Evolutionary conservation across 179 eudicot species (phyloP), one percentile per base, ranked within the genome.

Genomic region (Heliamphora pulchella): DNA sequence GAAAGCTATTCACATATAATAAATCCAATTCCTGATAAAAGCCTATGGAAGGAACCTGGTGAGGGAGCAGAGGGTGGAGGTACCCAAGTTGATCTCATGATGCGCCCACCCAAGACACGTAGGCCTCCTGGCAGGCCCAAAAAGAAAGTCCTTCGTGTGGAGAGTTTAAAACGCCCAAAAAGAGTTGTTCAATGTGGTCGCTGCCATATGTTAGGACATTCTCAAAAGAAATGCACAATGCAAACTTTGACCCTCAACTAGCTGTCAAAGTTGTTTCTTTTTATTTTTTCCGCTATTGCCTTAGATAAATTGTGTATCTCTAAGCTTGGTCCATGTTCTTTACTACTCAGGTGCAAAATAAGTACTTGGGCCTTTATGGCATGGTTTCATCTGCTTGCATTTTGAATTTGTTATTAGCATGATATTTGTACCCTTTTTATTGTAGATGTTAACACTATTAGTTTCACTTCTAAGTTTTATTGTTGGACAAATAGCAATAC

Each of bases 81-180:
- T 47, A 88, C 89, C 53, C 86, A 81, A 58, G 86, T 86, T 59
- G 97, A 91, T 31, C 82, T 85, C 53, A 69, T 74, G 5, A 96
- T 96, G 2, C 88, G 93, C 59, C 98, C 98, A 10, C 98, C 99
- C 0, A 96, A 89, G 80, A 96, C 92, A 22, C 93, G 98, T 0
- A 86, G 98, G 55, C 97, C 97, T 17, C 99, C 99, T n/a, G 98
- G 99, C 55, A 84, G 99, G 80, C 99, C 99, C 41, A 96, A 94
- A 85, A 96, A 92, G 93, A 96, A 94, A 87, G 96, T 94, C 80
- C 90, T 93, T 53, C 87, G 97, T 0, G 92, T 96, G 5, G 99
- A 96, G 84, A 94, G 90, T 81, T 84, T 96, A 76, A 96, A 90
- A 81, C 88, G 98, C 47, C 99, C 99, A 2, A 96, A 96, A 74